Evolutionary conservation across 305 asterid species (phyloP), one percentile per base, ranked within the genome.

Genomic region (Fraxinus albicans): DNA sequence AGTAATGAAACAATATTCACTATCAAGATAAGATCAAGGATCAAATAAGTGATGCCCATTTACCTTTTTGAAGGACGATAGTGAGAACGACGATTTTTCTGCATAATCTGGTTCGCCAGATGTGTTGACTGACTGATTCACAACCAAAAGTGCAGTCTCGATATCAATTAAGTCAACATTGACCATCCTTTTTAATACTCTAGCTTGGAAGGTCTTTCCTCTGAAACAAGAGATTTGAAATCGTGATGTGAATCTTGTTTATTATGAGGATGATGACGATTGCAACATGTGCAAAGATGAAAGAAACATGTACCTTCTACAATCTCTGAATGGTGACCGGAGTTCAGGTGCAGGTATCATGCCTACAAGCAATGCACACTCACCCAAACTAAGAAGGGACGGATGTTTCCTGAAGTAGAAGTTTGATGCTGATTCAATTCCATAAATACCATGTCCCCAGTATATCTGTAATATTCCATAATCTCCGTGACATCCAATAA

Each of bases 161-260:
- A 80, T 58, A 83, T 85, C 86, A 78, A 85, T 85, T 79, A 77
- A 87, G 29, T 77, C 82, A 21, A 81, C 86, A 63, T 21, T 60
- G 67, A 87, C 88, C 90, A 87, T 87, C 85, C 90, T 87, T 83
- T 69, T 83, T 75, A 87, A 55, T 78, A 87, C 90, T 84, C 87
- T 85, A 74, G 85, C 85, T 83, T 87, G 88, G 78, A 80, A 87
- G 74, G 29, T 78, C 80, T 87, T 87, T 74, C 88, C 88, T 81
- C 90, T 85, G 69, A 79, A 47, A 82, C 65, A 53, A 17, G 65
- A 19, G 65, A 17, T 53, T 53, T 53, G 25, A 53, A 5, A 53
- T n/a, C 17, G 65, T 53, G 8, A 53, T 17, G 63, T 17, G 23
- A 53, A 53, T n/a, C 9, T 53, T 53, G 65, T 53, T 53, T 53